These are phyloP conservation scores for Zoysia pacifica DNA, from an alignment of 176 grass and related monocot genomes.

Conservation along the genomic window DNA sequence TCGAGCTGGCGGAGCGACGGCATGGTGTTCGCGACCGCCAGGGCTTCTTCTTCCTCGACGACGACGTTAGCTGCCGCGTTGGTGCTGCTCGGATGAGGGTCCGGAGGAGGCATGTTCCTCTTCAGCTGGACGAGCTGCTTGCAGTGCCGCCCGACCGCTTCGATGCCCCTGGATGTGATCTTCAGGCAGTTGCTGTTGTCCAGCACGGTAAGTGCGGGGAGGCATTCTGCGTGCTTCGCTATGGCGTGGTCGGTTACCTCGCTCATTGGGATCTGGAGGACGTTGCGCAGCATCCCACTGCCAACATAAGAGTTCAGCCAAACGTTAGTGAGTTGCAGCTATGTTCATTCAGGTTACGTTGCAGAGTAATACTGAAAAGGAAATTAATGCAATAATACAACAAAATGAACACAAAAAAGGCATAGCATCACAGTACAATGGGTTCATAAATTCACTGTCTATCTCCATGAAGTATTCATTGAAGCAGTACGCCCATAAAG, in stretches of 20 bases:
- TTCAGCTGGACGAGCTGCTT: conserved; percentile 51
- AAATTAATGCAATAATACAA: not conserved
- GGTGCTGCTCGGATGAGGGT: not conserved
- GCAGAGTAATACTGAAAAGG: not conserved
- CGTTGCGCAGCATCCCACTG: conserved; percentile 50
- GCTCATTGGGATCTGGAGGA: conserved; percentile 65
- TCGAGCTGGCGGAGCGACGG: conserved; percentile 45
- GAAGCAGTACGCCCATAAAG: not conserved
- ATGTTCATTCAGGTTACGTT: conserved; percentile 16
- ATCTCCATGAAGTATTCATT: not conserved
- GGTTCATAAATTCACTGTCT: not conserved
- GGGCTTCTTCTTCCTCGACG: conserved; percentile 32
- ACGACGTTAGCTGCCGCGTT: conserved; percentile 29
- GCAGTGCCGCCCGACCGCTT: conserved; percentile 52
- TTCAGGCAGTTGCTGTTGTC: conserved; percentile 59
- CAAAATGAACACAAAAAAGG: not conserved
- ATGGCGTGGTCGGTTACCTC: conserved; percentile 46
- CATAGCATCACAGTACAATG: not conserved
- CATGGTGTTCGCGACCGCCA: conserved; percentile 54
- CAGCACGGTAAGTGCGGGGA: conserved; percentile 46
- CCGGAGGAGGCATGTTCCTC: conserved; percentile 63
- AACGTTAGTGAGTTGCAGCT: not conserved
- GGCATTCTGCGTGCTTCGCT: conserved; percentile 32
- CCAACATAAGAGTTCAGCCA: conserved; percentile 3
- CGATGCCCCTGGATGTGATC: conserved; percentile 50